Base-by-base conservation (phyloP, 768 basidiomycete genomes). In the Boletus rubroflammeus region DNA sequence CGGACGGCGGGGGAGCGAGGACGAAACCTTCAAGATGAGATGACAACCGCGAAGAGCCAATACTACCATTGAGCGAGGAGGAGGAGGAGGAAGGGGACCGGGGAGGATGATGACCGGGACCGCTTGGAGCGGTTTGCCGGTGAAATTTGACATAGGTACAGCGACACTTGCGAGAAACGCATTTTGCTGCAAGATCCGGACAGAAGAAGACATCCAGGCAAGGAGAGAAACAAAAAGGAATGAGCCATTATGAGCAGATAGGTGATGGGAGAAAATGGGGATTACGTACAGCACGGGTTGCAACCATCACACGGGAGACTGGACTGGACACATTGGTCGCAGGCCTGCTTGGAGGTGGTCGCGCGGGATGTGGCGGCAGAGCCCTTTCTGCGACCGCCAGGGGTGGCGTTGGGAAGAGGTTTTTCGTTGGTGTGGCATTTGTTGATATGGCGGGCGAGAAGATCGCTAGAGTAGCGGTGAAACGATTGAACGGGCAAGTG, bases 351-450 rank as follows among this genome's bases (percentile, higher is more conserved):
- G 15, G 85, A 85, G 9, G 88, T 88, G 4, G 86, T 84, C 2
- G 88, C 88, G 21, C 88, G 76, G 4, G 87, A 82, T 1, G 85
- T 81, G 1, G 84, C 80, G 0, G 83, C 78, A 0, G 81, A 76
- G 21, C 86, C 86, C 61, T 88, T 88, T 55, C 87, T 74, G n/a
- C 88, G 73, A 7, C 21, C 13, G 6, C 78, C 65, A 3, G 76
- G 71, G 5, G 72, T 62, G 13, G 66, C 58, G 11, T 72, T 75
- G 5, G 60, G 51, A 8, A 50, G 39, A 0, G 77, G 74, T 62
- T 88, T 89, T 75, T 91, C 88, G 60, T 80, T 80, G 4, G 89
- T 81, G 67, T 93, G 91, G 62, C 91, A 93, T 62, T 93, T 93
- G 71, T 93, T 92, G 57, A 92, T 78, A 62, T 93, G 91, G 61